Percentiles rank a stretch among this genome's conserved stretches.
These are phyloP conservation scores for Plasmodium blacklocki DNA, from an alignment of 169 alveolate species.

Conservation along the genomic window DNA sequence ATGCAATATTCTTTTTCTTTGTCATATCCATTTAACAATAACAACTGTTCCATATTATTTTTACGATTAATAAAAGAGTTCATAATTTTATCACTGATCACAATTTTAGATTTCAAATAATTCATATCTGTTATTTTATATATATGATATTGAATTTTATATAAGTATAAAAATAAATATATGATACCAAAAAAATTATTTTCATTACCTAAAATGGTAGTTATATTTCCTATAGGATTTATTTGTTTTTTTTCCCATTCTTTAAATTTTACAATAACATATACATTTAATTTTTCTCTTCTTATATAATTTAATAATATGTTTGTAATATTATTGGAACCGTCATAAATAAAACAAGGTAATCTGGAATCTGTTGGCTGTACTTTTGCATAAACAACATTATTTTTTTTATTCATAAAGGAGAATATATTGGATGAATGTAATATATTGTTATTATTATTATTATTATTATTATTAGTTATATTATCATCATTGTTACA, in stretches of 20 bases:
- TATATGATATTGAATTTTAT: slow-evolving; percentile 53
- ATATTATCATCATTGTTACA: background rate
- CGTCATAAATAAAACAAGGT: slow-evolving; percentile 68
- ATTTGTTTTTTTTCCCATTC: slow-evolving; percentile 61
- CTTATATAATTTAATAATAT: slow-evolving; percentile 23
- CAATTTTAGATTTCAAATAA: slow-evolving; percentile 26
- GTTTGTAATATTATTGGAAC: slow-evolving; percentile 6
- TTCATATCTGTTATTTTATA: slow-evolving; percentile 31
- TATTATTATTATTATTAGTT: background rate
- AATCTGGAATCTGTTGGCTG: slow-evolving; percentile 47
- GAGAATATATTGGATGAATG: too few relatives aligned
- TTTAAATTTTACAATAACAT: slow-evolving; percentile 51
- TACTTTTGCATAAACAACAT: slow-evolving; percentile 29
- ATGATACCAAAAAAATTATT: slow-evolving; percentile 54
- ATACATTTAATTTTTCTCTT: slow-evolving; percentile 47
- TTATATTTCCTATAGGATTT: slow-evolving; percentile 67
- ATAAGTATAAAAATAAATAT: slow-evolving; percentile 57
- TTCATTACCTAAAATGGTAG: slow-evolving; percentile 68
- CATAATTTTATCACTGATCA: slow-evolving; percentile 17
- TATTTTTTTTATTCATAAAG: background rate
- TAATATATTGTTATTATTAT: background rate
- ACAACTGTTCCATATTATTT: background rate
- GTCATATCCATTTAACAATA: background rate
- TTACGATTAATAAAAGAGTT: slow-evolving; percentile 24
- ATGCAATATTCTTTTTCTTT: background rate